phyloP scores from a whole-genome alignment of 2,329 filamentous ascomycete genomes.

The Botrytis cinerea region DNA sequence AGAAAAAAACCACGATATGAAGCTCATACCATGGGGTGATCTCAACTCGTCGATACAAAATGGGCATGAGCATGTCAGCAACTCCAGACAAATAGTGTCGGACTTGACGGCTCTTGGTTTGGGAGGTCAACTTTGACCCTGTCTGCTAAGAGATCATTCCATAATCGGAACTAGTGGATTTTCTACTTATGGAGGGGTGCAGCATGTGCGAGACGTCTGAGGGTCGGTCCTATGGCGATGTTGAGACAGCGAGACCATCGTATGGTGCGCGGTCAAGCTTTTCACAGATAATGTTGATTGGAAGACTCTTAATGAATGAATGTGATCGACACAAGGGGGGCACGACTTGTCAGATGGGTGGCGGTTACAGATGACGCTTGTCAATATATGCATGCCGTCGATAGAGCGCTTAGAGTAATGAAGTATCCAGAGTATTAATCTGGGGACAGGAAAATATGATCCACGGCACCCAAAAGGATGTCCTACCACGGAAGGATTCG shows the following conservation, averaged over 20 bases:
- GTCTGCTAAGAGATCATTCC: not conserved
- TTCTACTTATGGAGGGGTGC: not conserved
- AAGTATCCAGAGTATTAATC: not conserved
- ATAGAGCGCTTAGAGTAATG: constrained; percentile 9
- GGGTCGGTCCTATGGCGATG: constrained; percentile 7
- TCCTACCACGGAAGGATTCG: not conserved
- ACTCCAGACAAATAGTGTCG: constrained; percentile 20
- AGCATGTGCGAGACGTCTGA: constrained; percentile 11
- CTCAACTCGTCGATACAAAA: constrained; percentile 10
- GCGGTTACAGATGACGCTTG: constrained; percentile 4
- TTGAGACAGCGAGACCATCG: constrained; percentile 14
- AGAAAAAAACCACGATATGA: constrained; percentile 1
- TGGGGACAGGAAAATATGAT: not conserved
- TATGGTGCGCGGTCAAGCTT: not conserved
- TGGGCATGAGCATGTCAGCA: constrained; percentile 1
- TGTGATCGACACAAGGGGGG: constrained; percentile 17
- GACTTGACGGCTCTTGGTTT: constrained; percentile 8
- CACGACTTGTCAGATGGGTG: constrained; percentile 12
- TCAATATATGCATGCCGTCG: not conserved
- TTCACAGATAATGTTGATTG: not conserved
- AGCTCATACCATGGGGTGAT: constrained; percentile 11
- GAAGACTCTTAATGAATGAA: not conserved
- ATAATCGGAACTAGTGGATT: not conserved
- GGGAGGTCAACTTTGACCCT: not conserved
- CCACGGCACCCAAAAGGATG: not conserved